phyloP scores from a whole-genome alignment of 306 rosid species.

The Arachis stenosperma region DNA sequence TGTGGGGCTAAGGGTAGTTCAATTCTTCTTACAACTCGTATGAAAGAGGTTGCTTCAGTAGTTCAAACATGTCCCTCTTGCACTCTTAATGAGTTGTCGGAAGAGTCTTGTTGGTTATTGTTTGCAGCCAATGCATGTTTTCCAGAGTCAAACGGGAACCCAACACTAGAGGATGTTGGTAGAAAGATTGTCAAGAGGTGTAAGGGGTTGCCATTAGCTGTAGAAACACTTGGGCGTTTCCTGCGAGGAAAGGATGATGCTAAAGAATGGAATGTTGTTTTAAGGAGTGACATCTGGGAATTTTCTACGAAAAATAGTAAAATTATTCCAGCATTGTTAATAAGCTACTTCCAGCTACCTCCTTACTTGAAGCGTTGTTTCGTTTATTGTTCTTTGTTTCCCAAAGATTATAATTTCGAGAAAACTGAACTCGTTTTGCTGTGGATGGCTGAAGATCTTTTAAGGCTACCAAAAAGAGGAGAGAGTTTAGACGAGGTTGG shows the following conservation, averaged over 20 bases:
- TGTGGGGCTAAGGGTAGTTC: neutral
- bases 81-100: neutral
- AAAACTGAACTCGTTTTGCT: constrained; percentile 2
- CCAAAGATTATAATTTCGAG: constrained; percentile 32
- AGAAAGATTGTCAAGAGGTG: constrained; percentile 25
- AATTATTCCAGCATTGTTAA: constrained; percentile 21
- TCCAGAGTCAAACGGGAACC: neutral
- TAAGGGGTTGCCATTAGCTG: constrained; percentile 47
- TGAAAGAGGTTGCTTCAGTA: neutral
- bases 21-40: neutral
- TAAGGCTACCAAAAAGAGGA: neutral
- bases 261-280: constrained; percentile 5
- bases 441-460: constrained; percentile 41
- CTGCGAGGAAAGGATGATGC: neutral
- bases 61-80: neutral
- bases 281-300: constrained; percentile 22
- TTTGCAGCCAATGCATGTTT: neutral
- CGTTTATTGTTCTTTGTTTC: constrained; percentile 47
- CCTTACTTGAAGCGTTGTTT: constrained; percentile 43
- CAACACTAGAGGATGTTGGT: neutral
- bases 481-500: constrained; percentile 12
- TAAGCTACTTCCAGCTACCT: constrained; percentile 48
- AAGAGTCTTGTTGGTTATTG: neutral
- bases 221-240: constrained; percentile 38
- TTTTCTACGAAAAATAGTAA: neutral